Evolutionary conservation across 352 stramenopile species (phyloP).

Genomic region (Phytopythium montanum): DNA sequence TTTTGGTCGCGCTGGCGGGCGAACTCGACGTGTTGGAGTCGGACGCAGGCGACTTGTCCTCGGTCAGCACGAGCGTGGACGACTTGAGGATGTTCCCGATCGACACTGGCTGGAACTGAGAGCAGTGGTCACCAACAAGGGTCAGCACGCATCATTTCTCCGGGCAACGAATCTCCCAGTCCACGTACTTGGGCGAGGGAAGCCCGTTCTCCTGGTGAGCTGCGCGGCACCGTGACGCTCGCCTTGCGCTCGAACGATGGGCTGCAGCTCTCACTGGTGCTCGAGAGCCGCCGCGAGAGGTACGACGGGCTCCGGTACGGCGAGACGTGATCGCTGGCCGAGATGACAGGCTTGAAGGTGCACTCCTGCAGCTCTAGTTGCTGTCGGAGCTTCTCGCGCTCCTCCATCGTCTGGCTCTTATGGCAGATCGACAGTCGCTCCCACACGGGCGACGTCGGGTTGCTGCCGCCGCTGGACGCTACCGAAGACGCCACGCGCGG

Average conservation of each 20-base stretch:
- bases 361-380: conserved; percentile 69
- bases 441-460: conserved; percentile 52
- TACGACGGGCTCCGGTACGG: conserved; percentile 34
- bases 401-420: conserved; percentile 76
- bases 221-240: neutral
- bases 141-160: conserved; percentile 3
- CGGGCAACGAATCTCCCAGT: neutral
- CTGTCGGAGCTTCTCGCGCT: conserved; percentile 70
- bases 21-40: conserved; percentile 12
- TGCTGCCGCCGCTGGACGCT: conserved; percentile 24
- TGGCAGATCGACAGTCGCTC: conserved; percentile 71
- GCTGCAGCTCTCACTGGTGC: conserved; percentile 14
- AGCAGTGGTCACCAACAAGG: neutral
- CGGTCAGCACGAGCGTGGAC: conserved; percentile 25
- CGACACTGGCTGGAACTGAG: conserved; percentile 21
- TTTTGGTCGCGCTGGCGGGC: conserved; percentile 21
- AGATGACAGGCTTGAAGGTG: conserved; percentile 81
- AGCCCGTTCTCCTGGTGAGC: neutral
- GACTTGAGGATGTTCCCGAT: conserved; percentile 45
- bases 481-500: conserved; percentile 52
- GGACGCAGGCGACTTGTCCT: conserved; percentile 14
- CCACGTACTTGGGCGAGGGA: neutral
- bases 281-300: conserved; percentile 43
- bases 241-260: conserved; percentile 6
- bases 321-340: conserved; percentile 27